These are phyloP conservation scores for Colletotrichum sp. DNA, from an alignment of 2,329 filamentous ascomycete species.

Conservation along the genomic window DNA sequence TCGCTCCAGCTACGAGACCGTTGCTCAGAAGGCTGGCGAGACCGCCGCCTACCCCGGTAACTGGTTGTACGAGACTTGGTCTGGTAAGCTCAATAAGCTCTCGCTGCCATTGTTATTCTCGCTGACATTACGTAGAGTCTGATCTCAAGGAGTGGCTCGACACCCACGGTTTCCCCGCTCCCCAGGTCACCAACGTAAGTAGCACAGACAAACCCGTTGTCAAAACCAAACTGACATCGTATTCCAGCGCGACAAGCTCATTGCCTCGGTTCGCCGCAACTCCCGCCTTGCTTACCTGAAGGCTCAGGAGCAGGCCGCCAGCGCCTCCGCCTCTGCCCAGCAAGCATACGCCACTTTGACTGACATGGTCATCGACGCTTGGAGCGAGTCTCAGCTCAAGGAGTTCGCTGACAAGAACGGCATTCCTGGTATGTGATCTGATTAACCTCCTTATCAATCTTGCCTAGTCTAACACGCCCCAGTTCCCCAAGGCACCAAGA, in stretches of 20 bases:
- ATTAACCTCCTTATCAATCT: accelerated
- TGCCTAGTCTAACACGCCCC: constrained; percentile 30
- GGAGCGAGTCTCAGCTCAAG: constrained; percentile 90
- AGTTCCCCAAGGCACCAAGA: constrained; percentile 90
- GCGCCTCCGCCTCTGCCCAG: constrained; percentile 68
- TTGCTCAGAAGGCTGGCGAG: constrained; percentile 78
- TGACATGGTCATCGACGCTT: constrained; percentile 85
- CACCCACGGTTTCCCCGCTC: constrained; percentile 81
- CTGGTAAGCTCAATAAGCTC: constrained; percentile 39
- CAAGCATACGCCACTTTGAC: constrained; percentile 76
- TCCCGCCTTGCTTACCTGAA: constrained; percentile 79
- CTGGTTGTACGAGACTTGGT: constrained; percentile 93
- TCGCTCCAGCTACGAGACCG: constrained; percentile 80
- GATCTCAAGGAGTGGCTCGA: constrained; percentile 95
- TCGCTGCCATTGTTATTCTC: too few species aligned
- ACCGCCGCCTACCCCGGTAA: constrained; percentile 87
- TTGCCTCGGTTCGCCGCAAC: constrained; percentile 90
- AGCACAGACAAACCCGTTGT: accelerated
- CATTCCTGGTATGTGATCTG: constrained; percentile 53
- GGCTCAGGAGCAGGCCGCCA: constrained; percentile 63
- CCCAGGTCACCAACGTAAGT: constrained; percentile 74
- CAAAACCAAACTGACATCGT: constrained; percentile 21
- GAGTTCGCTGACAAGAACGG: constrained; percentile 91
- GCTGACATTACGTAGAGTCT: constrained; percentile 60
- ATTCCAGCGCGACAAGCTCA: constrained; percentile 76